A percentile compares a stretch with the other conserved stretches of the same genome.
phyloP scores from a whole-genome alignment of 176 grass and related monocot genomes.

The Bolboschoenus planiculmis region DNA sequence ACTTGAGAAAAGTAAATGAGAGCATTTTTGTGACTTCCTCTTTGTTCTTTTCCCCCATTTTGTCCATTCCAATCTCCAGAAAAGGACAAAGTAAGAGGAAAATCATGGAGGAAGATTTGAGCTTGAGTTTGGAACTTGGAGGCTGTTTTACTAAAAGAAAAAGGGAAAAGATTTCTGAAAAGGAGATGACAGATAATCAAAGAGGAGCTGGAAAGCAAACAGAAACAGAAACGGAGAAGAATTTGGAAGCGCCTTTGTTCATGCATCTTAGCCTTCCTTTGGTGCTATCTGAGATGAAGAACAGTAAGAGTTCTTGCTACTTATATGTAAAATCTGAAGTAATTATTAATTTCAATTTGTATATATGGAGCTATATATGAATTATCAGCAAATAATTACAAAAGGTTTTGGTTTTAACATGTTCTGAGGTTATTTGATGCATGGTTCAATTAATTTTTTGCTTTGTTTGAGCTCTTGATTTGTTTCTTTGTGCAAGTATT shows the following conservation, averaged over 20 bases:
- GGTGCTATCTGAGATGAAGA: not conserved
- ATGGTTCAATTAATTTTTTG: not conserved
- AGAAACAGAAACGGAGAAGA: not conserved
- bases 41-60: not conserved
- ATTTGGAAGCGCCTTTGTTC: not conserved
- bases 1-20: not conserved
- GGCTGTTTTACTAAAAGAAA: not conserved
- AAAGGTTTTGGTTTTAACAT: not conserved
- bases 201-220: not conserved
- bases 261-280: not conserved
- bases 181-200: not conserved
- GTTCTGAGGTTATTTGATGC: not conserved
- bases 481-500: not conserved
- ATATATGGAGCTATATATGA: not conserved
- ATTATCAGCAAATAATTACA: not conserved
- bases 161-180: not conserved
- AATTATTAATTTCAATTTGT: not conserved
- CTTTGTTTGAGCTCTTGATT: not conserved
- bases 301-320: not conserved
- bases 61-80: not conserved
- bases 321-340: not conserved
- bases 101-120: conserved; percentile 17
- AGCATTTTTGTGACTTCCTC: not conserved
- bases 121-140: not conserved
- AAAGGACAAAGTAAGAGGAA: not conserved